Evolutionary conservation across 1,284 basidiomycete species (phyloP), one percentile per base, ranked within the genome.

Genomic region (Porodaedalea pini): DNA sequence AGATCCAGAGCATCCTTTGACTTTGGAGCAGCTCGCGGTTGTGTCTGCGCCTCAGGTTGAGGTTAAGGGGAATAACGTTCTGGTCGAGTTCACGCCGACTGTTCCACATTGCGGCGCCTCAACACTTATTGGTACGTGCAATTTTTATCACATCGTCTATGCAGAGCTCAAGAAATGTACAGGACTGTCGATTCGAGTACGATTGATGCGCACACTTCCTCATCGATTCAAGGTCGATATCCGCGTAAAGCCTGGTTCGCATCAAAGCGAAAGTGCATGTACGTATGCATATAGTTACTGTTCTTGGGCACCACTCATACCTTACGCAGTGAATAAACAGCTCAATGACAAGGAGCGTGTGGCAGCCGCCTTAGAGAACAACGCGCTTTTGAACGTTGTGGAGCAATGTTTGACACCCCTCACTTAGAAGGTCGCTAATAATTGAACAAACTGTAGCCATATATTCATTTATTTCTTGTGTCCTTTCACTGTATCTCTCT

Each of bases 31-130:
- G 68, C 87, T 99, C 11, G 89, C 92, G 17, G 96, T 99, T 27
- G 95, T 99, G 37, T 95, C 93, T 44, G 83, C 86, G 3, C 83
- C 90, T 11, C 95, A 99, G 67, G 89, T 98, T 60, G 79, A 78
- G 34, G 81, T 98, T 39, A 75, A 77, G 4, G 71, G 81, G 23
- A 91, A 93, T 66, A 81, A 84, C 43, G 79, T 99, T 32, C 77
- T 85, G 29, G 86, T 98, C 59, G 92, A 94, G 68, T 94, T 97
- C 66, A 98, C 96, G 4, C 97, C 97, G 1, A 99, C 96, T 0
- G 95, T 98, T 27, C 97, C 97, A 3, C 96, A 99, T 69, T 99
- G 96, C 67, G 93, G 92, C 49, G 95, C 97, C 92, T 96, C 94
- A 2, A 98, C 95, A 1, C 77, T 99, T 47, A 99, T 99, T 57